Base-by-base conservation (phyloP, 176 grass and related monocot species). In the Hordeum marinum region DNA sequence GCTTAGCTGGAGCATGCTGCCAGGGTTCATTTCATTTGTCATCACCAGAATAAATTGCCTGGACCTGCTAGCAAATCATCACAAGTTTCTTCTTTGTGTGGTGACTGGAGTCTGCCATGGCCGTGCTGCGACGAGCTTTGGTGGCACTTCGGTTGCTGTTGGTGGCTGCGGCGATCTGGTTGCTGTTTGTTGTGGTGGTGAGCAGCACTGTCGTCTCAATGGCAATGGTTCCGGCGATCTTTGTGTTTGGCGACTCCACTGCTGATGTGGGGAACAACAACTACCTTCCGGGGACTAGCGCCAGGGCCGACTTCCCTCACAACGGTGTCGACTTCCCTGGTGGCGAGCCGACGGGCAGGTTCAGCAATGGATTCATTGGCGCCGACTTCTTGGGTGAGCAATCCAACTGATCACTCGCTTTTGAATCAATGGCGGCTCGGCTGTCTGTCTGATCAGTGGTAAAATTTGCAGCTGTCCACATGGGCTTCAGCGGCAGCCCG, bases 201-300 rank as follows among this genome's bases (percentile, higher is more conserved):
- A 40, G 26, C 7, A 39, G 9, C 0, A 27, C 61, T 0, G 15
- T 52, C 6, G 48, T 29, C 36, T 27, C 3, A 75, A 7, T 45
- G 36, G n/a, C n/a, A n/a, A n/a, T 31, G 45, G 87, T 92, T n/a
- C 85, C 85, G 55, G 94, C 89, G 9, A 86, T 97, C 18, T 96
- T 86, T 17, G 91, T 97, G 52, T 97, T 97, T 3, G 91, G 94
- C 0, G 91, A 97, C 89, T 97, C 91, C 8, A 94, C 87, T 15
- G 91, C 79, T 0, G 94, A 97, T 75, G 94, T 92, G 37, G 91
- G 94, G 6, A 94, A 94, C 50, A 97, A 97, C 65, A 75, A 92
- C 39, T 92, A 87, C 78, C 15, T 94, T 79, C 32, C 75, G 0
- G 68, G 57, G 55, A 86, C 3, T 36, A 82, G 26, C 0, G 37